Conservation (phyloP, 2,329 filamentous ascomycete genomes). For the Daldinia sp. region DNA sequence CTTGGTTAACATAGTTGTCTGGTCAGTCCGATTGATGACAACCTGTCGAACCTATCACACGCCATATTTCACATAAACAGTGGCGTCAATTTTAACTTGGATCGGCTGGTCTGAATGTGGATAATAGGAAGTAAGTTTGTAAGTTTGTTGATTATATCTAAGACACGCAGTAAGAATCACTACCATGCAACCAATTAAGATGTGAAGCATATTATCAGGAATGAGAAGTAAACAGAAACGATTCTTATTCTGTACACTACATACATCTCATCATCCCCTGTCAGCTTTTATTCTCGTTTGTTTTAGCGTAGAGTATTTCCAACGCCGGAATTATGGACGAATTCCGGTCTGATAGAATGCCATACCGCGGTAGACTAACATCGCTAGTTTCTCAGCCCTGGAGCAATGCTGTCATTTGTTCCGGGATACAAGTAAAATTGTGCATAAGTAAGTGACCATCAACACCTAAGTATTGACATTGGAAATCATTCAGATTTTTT, state of each 20-base stretch:
- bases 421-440: slow-evolving; percentile 8
- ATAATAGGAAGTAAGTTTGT: slow-evolving; percentile 6
- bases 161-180: slow-evolving; percentile 18
- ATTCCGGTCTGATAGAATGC: slow-evolving; percentile 14
- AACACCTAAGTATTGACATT: slow-evolving; percentile 16
- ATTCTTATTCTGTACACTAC: not conserved
- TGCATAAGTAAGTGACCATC: not conserved
- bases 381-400: slow-evolving; percentile 33
- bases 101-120: slow-evolving; percentile 16
- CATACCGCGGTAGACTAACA: not conserved
- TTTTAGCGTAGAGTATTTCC: not conserved
- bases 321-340: slow-evolving; percentile 1
- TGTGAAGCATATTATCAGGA: slow-evolving; percentile 23
- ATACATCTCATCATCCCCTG: not conserved
- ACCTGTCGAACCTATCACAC: slow-evolving; percentile 27
- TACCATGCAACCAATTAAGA: slow-evolving; percentile 19
- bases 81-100: slow-evolving; percentile 28
- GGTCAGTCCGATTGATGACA: slow-evolving; percentile 24
- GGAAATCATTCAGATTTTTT: slow-evolving; percentile 7
- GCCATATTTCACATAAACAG: slow-evolving; percentile 20
- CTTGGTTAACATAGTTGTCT: slow-evolving; percentile 9
- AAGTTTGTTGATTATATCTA: slow-evolving; percentile 12
- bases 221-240: slow-evolving; percentile 26
- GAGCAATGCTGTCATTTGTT: slow-evolving; percentile 40
- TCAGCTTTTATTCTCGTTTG: not conserved